These are phyloP conservation scores for Starmerella apis DNA, from an alignment of 805 yeast genomes.

Conservation along the genomic window DNA sequence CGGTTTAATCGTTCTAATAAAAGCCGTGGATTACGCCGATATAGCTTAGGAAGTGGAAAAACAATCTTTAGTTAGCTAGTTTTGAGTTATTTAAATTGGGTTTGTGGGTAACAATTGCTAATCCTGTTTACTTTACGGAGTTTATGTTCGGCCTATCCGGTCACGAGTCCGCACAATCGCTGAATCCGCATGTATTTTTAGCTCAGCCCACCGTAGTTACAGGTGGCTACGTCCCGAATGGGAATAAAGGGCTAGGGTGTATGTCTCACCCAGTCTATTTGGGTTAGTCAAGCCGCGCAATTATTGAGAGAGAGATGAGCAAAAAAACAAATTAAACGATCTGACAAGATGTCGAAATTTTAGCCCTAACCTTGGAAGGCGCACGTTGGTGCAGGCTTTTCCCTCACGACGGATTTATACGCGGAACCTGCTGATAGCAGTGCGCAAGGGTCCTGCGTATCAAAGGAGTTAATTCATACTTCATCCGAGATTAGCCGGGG, in stretches of 20 bases:
- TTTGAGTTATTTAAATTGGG: neutral
- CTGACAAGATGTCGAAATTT: neutral
- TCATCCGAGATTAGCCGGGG: neutral
- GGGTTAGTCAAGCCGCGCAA: slow-evolving; percentile 4
- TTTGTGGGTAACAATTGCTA: neutral
- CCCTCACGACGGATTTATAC: neutral
- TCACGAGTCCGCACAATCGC: neutral
- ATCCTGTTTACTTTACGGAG: neutral
- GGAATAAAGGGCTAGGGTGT: neutral
- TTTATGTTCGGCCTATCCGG: neutral
- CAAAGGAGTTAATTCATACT: neutral
- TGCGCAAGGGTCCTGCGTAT: neutral
- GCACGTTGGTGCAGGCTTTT: neutral
- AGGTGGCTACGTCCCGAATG: neutral
- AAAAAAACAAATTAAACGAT: neutral
- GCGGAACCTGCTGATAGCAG: neutral
- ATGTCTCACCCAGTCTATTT: neutral
- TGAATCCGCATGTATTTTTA: neutral
- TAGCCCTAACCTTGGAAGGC: neutral
- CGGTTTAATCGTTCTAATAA: neutral
- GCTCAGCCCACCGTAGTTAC: neutral
- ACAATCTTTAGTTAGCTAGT: neutral
- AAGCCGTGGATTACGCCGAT: too few species aligned
- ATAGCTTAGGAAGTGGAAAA: too few species aligned
- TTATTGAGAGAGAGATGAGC: neutral